Base-by-base conservation (phyloP, 2,329 filamentous ascomycete species). In the Penicillium sp. region DNA sequence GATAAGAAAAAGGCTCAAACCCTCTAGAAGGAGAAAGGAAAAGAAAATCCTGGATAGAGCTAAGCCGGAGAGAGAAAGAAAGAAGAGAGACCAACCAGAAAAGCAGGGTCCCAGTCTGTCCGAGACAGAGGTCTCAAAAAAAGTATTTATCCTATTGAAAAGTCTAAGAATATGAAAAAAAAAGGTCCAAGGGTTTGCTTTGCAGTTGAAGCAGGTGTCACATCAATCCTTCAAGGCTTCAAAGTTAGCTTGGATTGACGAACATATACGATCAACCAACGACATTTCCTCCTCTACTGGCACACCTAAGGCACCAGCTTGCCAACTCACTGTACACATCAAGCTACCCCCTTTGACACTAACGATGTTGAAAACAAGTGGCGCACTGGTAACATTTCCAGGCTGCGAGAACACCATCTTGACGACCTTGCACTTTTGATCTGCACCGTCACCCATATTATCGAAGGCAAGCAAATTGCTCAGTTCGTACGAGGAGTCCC, bases 351-450 rank as follows among this genome's bases (percentile, higher is more conserved):
- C 69, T 43, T 76, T 74, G 18, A 72, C 67, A 56, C 73, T 77
- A 1, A 76, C 71, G 2, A 79, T 48, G 58, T 76, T 79, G 58
- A 81, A 75, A 31, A 65, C 69, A 34, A 81, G 58, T 6, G 76
- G 71, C 5, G 68, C 59, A 10, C 75, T 72, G 5, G 62, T 60
- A 2, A 69, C 73, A 57, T 76, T 71, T 0, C 74, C 78, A 2
- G 79, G 78, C 56, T 79, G 77, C 6, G 73, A 71, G 61, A 81
- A 81, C 1, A 78, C 55, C 64, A 78, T 69, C 22, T 75, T 66
- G 10, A 62, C 67, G 2, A 80, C 64, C 9, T 51, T 48, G 53
- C 35, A 57, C 2, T 40, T 35, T 0, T 51, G 53, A 4, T 34
- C 42, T 4, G 31, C 49, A 32, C 31, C 55, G 16, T 55, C 59